Evolutionary conservation across 1,284 basidiomycete species (phyloP), one percentile per base, ranked within the genome.

Genomic region (Phaffia rhodozyma): DNA sequence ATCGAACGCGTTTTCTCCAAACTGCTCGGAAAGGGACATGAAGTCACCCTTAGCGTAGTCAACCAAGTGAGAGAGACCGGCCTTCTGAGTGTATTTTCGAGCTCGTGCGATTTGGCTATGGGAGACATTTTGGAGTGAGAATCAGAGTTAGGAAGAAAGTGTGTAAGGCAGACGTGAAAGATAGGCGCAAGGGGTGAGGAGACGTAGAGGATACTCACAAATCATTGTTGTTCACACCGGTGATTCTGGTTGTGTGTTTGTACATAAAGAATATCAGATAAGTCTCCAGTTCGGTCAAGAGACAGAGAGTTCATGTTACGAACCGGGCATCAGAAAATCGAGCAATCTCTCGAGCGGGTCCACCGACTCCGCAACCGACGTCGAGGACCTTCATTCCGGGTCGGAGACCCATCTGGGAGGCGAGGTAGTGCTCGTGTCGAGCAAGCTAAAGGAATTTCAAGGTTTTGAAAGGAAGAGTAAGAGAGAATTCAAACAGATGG

Each of bases 341-440:
- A 3, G 91, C 89, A 71, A 98, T 98, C 77, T 94, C 91, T 55
- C 94, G 84, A 3, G 94, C 94, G 38, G 94, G 94, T 0, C 96
- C 94, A 67, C 96, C 96, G 63, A 98, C 89, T 75, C 94, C 94
- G 74, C 96, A 98, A 1, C 94, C 94, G 66, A 98, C 93, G 74
- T 99, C 94, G 66, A 99, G 86, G 38, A 99, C 93, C 55, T 86
- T 84, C 92, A 96, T 96, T 52, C 90, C 89, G 6, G 90, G 86
- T 66, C 84, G 84, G 68, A 92, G 79, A 58, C 77, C 75, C 84
- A 94, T 91, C 73, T 89, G 83, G 6, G 85, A 79, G 16, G 93
- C 86, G 68, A 99, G 89, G 79, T 94, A 98, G 79, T 99, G 94
- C 79, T 99, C 94, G 74, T 98, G 94, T 61, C 96, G 87, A 21